Evolutionary conservation across 768 basidiomycete species (phyloP).

Genomic region (Phanerochaete carnosa): DNA sequence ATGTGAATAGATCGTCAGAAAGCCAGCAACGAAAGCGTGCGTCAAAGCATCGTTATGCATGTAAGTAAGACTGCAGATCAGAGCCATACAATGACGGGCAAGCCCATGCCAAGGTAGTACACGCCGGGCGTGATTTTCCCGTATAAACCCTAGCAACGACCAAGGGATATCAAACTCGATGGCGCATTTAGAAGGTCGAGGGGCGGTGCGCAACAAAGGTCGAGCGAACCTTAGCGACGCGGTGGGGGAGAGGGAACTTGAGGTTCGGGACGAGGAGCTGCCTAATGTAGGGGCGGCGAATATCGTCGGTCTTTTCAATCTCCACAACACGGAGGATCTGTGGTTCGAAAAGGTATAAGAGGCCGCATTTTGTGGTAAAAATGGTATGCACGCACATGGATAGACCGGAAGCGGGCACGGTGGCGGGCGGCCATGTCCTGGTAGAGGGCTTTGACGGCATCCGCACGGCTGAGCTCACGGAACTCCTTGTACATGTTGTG

Average conservation of each 20-base stretch:
- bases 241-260: constrained; percentile 97
- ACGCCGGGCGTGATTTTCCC: constrained; percentile 3
- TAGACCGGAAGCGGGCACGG: constrained; percentile 98
- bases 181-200: constrained; percentile 53
- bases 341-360: neutral
- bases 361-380: neutral
- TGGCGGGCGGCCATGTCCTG: constrained; percentile 99
- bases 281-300: constrained; percentile 97
- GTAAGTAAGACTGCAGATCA: constrained; percentile 8
- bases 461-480: constrained; percentile 92
- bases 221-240: constrained; percentile 72
- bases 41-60: constrained; percentile 13
- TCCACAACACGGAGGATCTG: constrained; percentile 98
- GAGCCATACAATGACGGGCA: neutral
- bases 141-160: neutral
- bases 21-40: constrained; percentile 4
- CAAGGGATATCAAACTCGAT: neutral
- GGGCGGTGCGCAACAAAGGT: constrained; percentile 82
- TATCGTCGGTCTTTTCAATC: constrained; percentile 86
- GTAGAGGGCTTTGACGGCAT: constrained; percentile 95
- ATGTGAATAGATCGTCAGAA: neutral
- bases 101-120: neutral
- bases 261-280: constrained; percentile 87
- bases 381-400: constrained; percentile 65
- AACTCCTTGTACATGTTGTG: constrained; percentile 99